phyloP scores from a whole-genome alignment of 768 basidiomycete species.

The Lactarius indigo region DNA sequence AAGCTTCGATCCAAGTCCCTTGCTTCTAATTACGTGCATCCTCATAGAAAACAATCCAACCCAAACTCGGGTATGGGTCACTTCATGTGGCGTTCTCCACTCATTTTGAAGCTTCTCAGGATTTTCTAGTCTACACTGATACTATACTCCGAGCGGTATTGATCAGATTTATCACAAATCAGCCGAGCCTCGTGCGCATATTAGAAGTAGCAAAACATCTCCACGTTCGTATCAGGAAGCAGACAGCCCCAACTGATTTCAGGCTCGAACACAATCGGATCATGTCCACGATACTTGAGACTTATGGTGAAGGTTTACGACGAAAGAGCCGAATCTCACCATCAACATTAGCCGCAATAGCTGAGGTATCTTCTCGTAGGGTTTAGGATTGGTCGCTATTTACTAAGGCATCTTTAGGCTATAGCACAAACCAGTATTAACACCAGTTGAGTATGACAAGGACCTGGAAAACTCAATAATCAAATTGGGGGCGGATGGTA shows the following conservation, averaged over 20 bases:
- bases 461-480: constrained; percentile 11
- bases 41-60: constrained; percentile 60
- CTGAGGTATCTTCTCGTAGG: constrained; percentile 44
- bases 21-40: constrained; percentile 48
- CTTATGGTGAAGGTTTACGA: constrained; percentile 50
- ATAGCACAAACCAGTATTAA: constrained; percentile 33
- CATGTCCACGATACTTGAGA: constrained; percentile 37
- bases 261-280: constrained; percentile 21
- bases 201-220: constrained; percentile 46
- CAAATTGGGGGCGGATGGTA: constrained; percentile 20
- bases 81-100: not conserved
- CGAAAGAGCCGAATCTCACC: constrained; percentile 50
- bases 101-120: constrained; percentile 37
- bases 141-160: constrained; percentile 54
- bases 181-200: constrained; percentile 42
- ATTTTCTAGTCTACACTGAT: constrained; percentile 56
- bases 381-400: not conserved
- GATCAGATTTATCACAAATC: constrained; percentile 46
- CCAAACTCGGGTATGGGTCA: constrained; percentile 44
- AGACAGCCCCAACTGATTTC: constrained; percentile 4
- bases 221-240: constrained; percentile 32
- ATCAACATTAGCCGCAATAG: constrained; percentile 45
- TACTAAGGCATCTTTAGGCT: constrained; percentile 26
- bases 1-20: constrained; percentile 51
- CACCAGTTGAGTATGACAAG: constrained; percentile 10